Base-by-base conservation (phyloP, 176 grass and related monocot species). In the Chrysopogon serrulatus region DNA sequence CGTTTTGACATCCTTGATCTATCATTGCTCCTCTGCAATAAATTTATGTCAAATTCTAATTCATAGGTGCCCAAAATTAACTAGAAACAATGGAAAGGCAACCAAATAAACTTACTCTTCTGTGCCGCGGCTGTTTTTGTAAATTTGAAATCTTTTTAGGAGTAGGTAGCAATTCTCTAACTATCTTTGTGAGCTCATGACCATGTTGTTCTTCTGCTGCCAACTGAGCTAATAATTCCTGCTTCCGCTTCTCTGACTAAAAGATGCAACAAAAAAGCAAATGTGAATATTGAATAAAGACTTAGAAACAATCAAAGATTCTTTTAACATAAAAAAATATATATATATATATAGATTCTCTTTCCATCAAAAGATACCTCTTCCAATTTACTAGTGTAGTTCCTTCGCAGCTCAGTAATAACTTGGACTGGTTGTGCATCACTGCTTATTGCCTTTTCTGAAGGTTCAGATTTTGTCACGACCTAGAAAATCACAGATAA, bases 131-230 rank as follows among this genome's bases (percentile, higher is more conserved):
- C 35, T 92, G 91, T 76, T 74, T 94, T 90, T 90, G 91, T n/a
- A 54, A 27, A 70, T 83, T 84, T 72, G 62, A 49, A 84, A 64
- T 86, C 79, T 66, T 88, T 80, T 93, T 92, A 67, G 89, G 37
- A 61, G 88, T 78, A 68, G 96, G 96, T 48, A 99, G 90, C 44
- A 99, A 86, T 81, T 96, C 93, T 89, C 83, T 94, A 54, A 99
- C 96, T 83, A 94, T 94, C 87, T 96, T 90, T 79, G 87, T 92
- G 48, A 99, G 91, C 86, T 99, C 90, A 43, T 99, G 93, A n/a
- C 91, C 91, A 62, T 90, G 89, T 33, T 96, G 91, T 79, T 99
- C 93, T 86, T 99, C 96, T 57, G 68, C 90, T 10, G 93, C 91
- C 77, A 99, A 83, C 56, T 99, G 90, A 82, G 91, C 91, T 41